Percentiles rank a stretch among this genome's conserved stretches.
These are phyloP conservation scores for Pythium grandisporangium DNA, from an alignment of 352 stramenopile genomes.

Conservation along the genomic window DNA sequence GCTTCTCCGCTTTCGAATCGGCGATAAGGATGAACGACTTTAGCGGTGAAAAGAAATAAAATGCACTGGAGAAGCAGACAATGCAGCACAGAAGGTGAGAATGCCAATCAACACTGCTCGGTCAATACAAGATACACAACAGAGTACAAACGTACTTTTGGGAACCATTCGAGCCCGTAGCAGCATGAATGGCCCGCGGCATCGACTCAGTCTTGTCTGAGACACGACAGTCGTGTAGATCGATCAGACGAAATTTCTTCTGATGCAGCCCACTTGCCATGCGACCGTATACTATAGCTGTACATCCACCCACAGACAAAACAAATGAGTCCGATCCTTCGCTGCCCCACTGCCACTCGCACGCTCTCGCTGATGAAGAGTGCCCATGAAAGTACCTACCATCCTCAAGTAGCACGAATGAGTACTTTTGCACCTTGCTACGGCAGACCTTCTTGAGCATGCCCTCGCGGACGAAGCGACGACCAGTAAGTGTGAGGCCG, in stretches of 20 bases:
- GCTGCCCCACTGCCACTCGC: too few species aligned
- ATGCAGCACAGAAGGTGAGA: too few species aligned
- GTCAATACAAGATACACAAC: neutral
- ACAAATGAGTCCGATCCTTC: too few species aligned
- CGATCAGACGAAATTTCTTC: constrained; percentile 78
- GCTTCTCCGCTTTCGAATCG: constrained; percentile 53
- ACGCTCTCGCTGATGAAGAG: too few species aligned
- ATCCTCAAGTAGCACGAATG: constrained; percentile 78
- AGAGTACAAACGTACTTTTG: constrained; percentile 33
- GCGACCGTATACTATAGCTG: constrained; percentile 68
- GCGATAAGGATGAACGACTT: constrained; percentile 84
- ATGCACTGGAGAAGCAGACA: constrained; percentile 30
- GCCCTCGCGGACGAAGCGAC: constrained; percentile 67
- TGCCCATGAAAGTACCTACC: constrained; percentile 25
- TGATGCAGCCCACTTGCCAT: constrained; percentile 47
- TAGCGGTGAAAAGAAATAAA: constrained; percentile 79
- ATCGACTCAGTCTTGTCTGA: constrained; percentile 60
- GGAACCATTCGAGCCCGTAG: constrained; percentile 26
- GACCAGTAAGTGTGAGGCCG: constrained; percentile 53
- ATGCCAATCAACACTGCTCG: neutral
- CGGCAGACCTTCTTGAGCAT: constrained; percentile 80
- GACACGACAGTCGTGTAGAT: constrained; percentile 71
- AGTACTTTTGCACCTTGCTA: constrained; percentile 77
- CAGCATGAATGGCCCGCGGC: constrained; percentile 56
- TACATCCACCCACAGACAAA: neutral